Evolutionary conservation across 208 protist genomes (phyloP), one percentile per base, ranked within the genome.

Genomic region (Phytomonas sp.): DNA sequence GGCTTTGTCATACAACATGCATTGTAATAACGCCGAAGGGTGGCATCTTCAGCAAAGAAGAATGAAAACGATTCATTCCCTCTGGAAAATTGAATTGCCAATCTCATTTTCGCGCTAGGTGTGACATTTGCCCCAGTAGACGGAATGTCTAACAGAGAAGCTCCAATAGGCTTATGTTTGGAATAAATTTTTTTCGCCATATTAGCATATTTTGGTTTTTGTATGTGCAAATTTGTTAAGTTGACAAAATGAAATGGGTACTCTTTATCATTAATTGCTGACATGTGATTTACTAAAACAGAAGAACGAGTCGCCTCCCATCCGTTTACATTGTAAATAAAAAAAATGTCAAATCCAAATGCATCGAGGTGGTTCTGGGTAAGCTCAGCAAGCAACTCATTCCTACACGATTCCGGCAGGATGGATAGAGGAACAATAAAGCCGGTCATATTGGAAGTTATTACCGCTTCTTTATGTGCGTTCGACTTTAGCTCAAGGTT

Each of bases 221-320:
- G 87, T 19, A 86, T 59, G 3, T 67, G 62, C 26, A 95, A 70
- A 72, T 94, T 86, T 60, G 76, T 68, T 45, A 93, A 26, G 63
- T 95, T 95, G n/a, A 95, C 91, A 83, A 94, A 95, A 66, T 91
- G 81, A 75, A 83, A 94, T 12, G 91, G 91, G 56, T 88, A 94
- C 63, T 71, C 30, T 26, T 34, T 63, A 65, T 95, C 88, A 62
- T 90, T 80, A n/a, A 95, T 67, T 16, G 80, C 83, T 23, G 82
- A 81, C 91, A 95, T 95, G 67, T 89, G 60, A 74, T 89, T 90
- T 68, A 95, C 88, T 33, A 95, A 72, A 68, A 84, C 82, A 5
- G 81, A 79, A 36, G 91, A 89, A 29, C 86, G 81, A 72, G 83
- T 89, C n/a, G 83, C 81, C 73, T 95, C 87, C 88, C 91, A 95